Percentiles rank a stretch among this genome's conserved stretches.
Conservation (phyloP, 2,329 filamentous ascomycete species). For the Aspergillus niger region DNA sequence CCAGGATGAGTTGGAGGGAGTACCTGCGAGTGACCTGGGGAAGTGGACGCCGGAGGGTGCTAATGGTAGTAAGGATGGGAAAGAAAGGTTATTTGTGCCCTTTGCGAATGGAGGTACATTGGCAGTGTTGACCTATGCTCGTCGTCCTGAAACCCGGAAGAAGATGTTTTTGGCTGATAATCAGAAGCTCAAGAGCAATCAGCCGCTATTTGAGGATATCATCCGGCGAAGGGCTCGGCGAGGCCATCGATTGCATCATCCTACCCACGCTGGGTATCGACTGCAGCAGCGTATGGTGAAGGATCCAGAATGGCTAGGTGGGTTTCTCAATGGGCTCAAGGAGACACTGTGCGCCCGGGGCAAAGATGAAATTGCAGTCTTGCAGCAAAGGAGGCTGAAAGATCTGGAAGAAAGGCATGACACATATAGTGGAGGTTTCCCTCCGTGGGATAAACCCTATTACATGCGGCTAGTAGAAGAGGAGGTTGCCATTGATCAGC, state of each 20-base stretch:
- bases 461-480: background rate
- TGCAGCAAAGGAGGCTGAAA: background rate
- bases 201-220: background rate
- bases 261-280: background rate
- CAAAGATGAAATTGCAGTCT: background rate
- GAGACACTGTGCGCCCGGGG: background rate
- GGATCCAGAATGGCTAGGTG: background rate
- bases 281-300: background rate
- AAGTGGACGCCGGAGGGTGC: background rate
- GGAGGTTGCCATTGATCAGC: background rate
- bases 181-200: background rate
- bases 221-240: background rate
- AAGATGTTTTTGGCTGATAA: conserved; percentile 3
- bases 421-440: background rate
- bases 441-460: background rate
- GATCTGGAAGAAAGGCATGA: background rate
- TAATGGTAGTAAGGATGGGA: background rate
- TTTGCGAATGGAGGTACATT: background rate
- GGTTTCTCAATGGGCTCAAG: background rate
- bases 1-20: background rate
- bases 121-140: background rate
- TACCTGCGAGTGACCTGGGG: background rate
- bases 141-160: background rate
- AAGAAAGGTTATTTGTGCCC: background rate
- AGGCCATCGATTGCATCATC: background rate